A percentile compares a stretch with the other conserved stretches of the same genome.
Conservation (phyloP, 192 early-diverging fungal species). For the Chytriomyces confervae region DNA sequence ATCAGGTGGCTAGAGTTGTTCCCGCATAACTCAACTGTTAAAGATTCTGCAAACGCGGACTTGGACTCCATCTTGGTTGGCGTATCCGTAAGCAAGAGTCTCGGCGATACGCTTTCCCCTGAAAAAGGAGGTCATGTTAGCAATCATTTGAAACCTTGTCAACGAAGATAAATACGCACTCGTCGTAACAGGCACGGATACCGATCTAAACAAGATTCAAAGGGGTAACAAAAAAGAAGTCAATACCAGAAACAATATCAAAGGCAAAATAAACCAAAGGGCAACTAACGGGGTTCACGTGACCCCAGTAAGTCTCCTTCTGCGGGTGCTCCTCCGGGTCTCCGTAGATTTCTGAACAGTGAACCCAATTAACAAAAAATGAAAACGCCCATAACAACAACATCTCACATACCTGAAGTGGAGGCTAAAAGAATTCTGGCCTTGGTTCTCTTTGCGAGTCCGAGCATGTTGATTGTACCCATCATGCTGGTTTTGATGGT, state of each 20-base stretch:
- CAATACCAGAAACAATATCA: not conserved
- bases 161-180: conserved; percentile 36
- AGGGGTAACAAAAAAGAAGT: not conserved
- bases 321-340: conserved; percentile 87
- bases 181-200: conserved; percentile 85
- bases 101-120: conserved; percentile 83
- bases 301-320: conserved; percentile 83
- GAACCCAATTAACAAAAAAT: not conserved
- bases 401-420: conserved; percentile 67
- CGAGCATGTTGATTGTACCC: conserved; percentile 89
- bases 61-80: conserved; percentile 74
- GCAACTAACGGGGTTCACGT: conserved; percentile 47
- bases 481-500: conserved; percentile 84
- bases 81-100: conserved; percentile 79
- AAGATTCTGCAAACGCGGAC: conserved; percentile 81
- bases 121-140: not conserved
- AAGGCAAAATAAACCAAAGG: not conserved
- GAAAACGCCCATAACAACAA: conserved; percentile 2
- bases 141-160: not conserved
- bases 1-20: conserved; percentile 17
- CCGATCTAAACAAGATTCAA: conserved; percentile 65
- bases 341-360: conserved; percentile 77
- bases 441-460: conserved; percentile 79
- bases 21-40: conserved; percentile 54
- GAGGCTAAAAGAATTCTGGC: conserved; percentile 79